phyloP scores from a whole-genome alignment of 148 eudicot species.

The Silene conica region DNA sequence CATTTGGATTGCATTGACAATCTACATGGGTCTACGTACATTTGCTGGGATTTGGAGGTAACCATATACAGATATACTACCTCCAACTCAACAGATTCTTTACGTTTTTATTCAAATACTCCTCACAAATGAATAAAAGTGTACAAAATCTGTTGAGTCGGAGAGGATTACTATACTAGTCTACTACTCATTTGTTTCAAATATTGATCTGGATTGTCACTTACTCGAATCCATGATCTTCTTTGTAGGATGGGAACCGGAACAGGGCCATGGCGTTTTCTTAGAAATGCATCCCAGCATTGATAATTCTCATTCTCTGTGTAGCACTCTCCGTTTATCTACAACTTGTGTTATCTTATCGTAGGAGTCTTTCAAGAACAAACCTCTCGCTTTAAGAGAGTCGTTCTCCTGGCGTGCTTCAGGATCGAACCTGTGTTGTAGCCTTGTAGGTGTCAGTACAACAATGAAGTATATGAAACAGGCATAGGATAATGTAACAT shows the following conservation, averaged over 20 bases:
- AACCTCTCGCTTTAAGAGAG: neutral
- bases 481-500: neutral
- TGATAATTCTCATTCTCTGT: neutral
- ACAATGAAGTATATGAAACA: neutral
- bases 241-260: slow-evolving; percentile 80
- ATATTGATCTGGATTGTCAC: neutral
- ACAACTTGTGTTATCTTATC: neutral
- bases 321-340: neutral
- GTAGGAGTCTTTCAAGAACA: neutral
- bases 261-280: slow-evolving; percentile 89
- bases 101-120: no score
- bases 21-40: slow-evolving; percentile 77
- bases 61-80: neutral
- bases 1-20: slow-evolving; percentile 80
- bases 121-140: no score
- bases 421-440: neutral
- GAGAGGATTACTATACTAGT: no score
- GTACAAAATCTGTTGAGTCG: no score
- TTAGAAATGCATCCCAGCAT: slow-evolving; percentile 27
- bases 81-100: no score
- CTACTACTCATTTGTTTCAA: no score
- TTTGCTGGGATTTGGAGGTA: slow-evolving; percentile 94
- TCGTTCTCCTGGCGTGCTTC: neutral
- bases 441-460: no score
- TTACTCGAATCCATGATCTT: neutral